phyloP scores from a whole-genome alignment of 257 asterid species.

The Linaria vulgaris region DNA sequence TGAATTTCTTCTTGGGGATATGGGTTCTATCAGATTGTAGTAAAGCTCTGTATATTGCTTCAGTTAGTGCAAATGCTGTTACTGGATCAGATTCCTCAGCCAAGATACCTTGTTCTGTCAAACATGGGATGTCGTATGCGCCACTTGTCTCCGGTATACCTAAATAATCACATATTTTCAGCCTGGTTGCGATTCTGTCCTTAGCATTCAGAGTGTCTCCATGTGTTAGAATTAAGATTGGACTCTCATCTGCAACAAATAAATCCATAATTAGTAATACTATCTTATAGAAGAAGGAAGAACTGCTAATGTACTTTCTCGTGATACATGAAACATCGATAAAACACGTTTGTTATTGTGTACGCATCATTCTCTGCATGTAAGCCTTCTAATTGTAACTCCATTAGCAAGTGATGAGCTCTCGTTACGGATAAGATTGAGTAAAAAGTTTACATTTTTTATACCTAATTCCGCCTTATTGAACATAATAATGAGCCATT shows the following conservation, averaged over 20 bases:
- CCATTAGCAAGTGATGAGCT: too few species aligned
- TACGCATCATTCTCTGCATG: too few species aligned
- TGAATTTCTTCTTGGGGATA: constrained; percentile 43
- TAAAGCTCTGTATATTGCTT: constrained; percentile 59
- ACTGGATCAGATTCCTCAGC: constrained; percentile 56
- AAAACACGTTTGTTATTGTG: too few species aligned
- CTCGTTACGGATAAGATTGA: too few species aligned
- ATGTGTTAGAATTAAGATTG: constrained; percentile 59
- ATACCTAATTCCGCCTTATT: too few species aligned
- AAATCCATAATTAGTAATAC: neutral
- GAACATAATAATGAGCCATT: too few species aligned
- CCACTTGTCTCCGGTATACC: constrained; percentile 63
- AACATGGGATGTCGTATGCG: constrained; percentile 60
- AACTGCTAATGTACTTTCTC: neutral
- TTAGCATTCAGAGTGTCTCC: constrained; percentile 52
- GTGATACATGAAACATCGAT: too few species aligned
- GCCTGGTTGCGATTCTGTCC: constrained; percentile 49
- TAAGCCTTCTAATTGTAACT: too few species aligned
- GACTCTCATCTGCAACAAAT: constrained; percentile 48
- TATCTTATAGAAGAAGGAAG: too few species aligned
- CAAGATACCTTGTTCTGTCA: constrained; percentile 61
- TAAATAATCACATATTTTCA: constrained; percentile 48
- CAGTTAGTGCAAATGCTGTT: constrained; percentile 58
- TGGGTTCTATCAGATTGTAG: constrained; percentile 59
- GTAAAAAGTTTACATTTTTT: too few species aligned